Base-by-base conservation (phyloP, 805 yeast species). In the Wickerhamiella nectarea region DNA sequence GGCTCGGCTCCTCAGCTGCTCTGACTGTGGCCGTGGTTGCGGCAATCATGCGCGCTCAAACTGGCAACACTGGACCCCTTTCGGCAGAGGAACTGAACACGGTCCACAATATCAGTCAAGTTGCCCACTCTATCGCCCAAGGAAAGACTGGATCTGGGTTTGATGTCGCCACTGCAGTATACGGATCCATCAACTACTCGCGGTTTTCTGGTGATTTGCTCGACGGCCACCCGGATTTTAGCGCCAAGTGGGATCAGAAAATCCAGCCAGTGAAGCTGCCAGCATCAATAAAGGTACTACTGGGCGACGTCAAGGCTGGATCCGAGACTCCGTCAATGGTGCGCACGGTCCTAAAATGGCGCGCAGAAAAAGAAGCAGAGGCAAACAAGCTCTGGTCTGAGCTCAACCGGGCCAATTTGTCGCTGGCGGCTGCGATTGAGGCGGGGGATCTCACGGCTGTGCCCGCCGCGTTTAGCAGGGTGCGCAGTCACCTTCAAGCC, bases 71-170 rank as follows among this genome's bases (percentile, higher is more conserved):
- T 4, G 63, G 69, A 22, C 22, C 15, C 19, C 25, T 20, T 35
- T 17, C 26, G n/a, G 35, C 6, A 2, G 12, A 8, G 20, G 43
- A 33, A 24, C 38, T 38, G 24, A 53, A 4, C 48, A 59, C n/a
- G 67, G 22, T 89, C 28, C 97, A 91, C 59, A 89, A 85, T 54
- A 61, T 85, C 21, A 75, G 95, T 0, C 98, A 91, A 59, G 67
- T 83, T 7, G 80, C 94, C 0, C 98, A 91, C 60, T 87, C 95
- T 59, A 71, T 75, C 46, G 97, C 98, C 2, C 98, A 91, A 60
- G 83, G 84, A 25, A 91, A 91, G 60, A 78, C 91, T 20, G 98
- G 98, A 0, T 85, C 95, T 3, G 98, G 98, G 0, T 91, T 91
- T 61, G 98, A 91, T 58, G 94, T 91, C 34, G 97, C 95, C 0